Conservation (phyloP, 169 alveolate genomes). For the Cryptosporidium parvum region DNA sequence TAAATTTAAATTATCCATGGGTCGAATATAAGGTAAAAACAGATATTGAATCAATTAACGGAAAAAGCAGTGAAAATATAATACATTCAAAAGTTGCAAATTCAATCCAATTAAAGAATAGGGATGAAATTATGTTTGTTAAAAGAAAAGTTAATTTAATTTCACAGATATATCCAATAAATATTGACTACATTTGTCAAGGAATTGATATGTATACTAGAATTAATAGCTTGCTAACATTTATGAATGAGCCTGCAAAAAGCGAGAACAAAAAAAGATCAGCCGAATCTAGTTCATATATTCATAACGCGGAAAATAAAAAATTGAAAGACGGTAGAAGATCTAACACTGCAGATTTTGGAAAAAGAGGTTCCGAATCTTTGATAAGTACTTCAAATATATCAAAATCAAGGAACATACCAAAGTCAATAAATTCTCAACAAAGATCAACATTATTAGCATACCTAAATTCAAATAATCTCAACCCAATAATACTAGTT, state of each 20-base stretch:
- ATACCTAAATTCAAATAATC: conserved; percentile 65
- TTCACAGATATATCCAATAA: conserved; percentile 67
- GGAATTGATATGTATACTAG: conserved; percentile 68
- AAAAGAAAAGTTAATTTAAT: conserved; percentile 33
- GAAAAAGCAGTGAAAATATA: background rate
- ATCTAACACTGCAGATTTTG: background rate
- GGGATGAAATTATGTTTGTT: background rate
- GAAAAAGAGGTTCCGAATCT: background rate
- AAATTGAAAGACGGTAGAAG: background rate
- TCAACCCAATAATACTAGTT: conserved; percentile 55
- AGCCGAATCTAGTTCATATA: background rate
- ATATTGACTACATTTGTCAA: conserved; percentile 53
- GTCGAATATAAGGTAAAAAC: conserved; percentile 17
- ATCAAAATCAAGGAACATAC: background rate
- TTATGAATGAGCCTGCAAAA: conserved; percentile 65
- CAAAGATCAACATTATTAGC: conserved; percentile 48
- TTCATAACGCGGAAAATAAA: background rate
- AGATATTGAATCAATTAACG: background rate
- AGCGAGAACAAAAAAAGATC: conserved; percentile 31
- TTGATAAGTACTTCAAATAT: background rate
- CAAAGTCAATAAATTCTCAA: conserved; percentile 24
- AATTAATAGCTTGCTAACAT: conserved; percentile 25
- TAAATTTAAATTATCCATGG: conserved; percentile 38
- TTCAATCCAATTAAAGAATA: background rate
- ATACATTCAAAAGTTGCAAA: background rate